These are phyloP conservation scores for Incumbomyces lentus DNA, from an alignment of 2,329 filamentous ascomycete species.

Conservation along the genomic window DNA sequence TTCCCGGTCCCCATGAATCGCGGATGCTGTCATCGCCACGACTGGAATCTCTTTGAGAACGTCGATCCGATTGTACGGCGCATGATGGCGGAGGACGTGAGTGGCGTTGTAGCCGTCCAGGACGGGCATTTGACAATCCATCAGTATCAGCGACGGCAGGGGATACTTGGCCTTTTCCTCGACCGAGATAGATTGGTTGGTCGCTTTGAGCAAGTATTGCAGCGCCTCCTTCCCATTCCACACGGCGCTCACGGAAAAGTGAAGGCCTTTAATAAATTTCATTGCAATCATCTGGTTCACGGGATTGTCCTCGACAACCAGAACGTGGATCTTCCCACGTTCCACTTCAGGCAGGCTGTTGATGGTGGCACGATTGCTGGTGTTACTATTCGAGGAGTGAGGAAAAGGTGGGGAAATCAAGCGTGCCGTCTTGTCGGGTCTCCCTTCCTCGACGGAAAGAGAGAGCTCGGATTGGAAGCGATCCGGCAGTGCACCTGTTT, in stretches of 20 bases:
- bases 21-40: slow-evolving; percentile 71
- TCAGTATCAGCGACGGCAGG: slow-evolving; percentile 64
- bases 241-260: slow-evolving; percentile 59
- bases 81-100: slow-evolving; percentile 58
- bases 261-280: slow-evolving; percentile 63
- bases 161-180: slow-evolving; percentile 32
- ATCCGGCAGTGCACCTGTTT: slow-evolving; percentile 43
- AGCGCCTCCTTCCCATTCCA: slow-evolving; percentile 74
- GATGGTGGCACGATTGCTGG: slow-evolving; percentile 24
- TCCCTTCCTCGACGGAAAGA: slow-evolving; percentile 19
- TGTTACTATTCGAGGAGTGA: slow-evolving; percentile 14
- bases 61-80: slow-evolving; percentile 51
- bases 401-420: slow-evolving; percentile 7
- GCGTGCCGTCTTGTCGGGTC: slow-evolving; percentile 5
- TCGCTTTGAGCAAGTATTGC: slow-evolving; percentile 53
- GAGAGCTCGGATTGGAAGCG: slow-evolving; percentile 36
- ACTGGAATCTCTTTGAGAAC: slow-evolving; percentile 55
- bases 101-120: slow-evolving; percentile 71
- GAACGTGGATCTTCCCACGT: slow-evolving; percentile 54
- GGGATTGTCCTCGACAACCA: slow-evolving; percentile 71
- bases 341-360: slow-evolving; percentile 40
- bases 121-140: slow-evolving; percentile 69
- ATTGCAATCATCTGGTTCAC: slow-evolving; percentile 69
- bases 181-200: slow-evolving; percentile 27
- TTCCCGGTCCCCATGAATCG: slow-evolving; percentile 65